Conservation (phyloP, 495 filamentous ascomycete species). For the Penicillium angulare region DNA sequence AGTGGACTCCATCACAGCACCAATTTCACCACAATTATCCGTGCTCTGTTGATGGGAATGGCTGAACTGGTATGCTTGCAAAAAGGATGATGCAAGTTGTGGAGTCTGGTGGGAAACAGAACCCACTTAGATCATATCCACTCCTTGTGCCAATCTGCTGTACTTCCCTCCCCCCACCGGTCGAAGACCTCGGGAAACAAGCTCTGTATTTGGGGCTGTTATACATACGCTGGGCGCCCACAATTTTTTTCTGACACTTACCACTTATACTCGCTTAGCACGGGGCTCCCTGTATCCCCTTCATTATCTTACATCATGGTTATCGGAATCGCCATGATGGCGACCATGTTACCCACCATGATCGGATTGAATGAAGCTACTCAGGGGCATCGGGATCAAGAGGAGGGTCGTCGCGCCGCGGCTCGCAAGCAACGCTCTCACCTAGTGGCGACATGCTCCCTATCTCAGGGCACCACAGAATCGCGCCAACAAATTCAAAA, state of each 20-base stretch:
- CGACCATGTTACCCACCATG: slow-evolving; percentile 32
- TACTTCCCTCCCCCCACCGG: too few species aligned
- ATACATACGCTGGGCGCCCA: slow-evolving; percentile 7
- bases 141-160: slow-evolving; percentile 1
- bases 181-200: too few species aligned
- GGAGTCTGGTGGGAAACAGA: slow-evolving; percentile 1
- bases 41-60: background rate
- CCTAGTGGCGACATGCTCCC: slow-evolving; percentile 20
- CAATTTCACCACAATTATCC: slow-evolving; percentile 1
- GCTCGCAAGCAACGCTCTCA: slow-evolving; percentile 23
- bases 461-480: slow-evolving; percentile 17
- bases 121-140: slow-evolving; percentile 11
- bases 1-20: slow-evolving; percentile 3
- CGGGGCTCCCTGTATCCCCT: background rate
- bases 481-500: slow-evolving; percentile 25
- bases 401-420: slow-evolving; percentile 18
- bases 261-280: background rate
- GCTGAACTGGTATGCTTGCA: slow-evolving; percentile 12
- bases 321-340: slow-evolving; percentile 28
- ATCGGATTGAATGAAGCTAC: slow-evolving; percentile 28
- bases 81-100: slow-evolving; percentile 17
- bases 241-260: background rate
- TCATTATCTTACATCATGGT: slow-evolving; percentile 17
- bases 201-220: slow-evolving; percentile 18
- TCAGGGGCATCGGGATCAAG: slow-evolving; percentile 19